Evolutionary conservation across 2,329 filamentous ascomycete species (phyloP).

Genomic region (Diplocarpon rosae): DNA sequence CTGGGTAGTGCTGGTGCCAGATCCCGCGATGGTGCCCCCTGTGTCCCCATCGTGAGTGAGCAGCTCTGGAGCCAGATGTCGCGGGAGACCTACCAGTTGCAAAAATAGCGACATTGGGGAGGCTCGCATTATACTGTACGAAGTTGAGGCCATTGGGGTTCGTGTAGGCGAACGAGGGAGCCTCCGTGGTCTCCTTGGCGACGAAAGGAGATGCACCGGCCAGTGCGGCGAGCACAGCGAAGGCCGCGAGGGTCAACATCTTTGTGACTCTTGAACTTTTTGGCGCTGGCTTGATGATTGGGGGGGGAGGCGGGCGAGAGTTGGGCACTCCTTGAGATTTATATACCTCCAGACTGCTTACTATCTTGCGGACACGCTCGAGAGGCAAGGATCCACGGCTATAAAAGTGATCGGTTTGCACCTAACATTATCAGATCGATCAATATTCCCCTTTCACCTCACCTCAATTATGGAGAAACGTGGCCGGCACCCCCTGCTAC

Average conservation of each 20-base stretch:
- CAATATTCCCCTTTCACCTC: too few relatives aligned
- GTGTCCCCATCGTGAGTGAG: constrained; percentile 12
- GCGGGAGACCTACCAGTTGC: neutral
- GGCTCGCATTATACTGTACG: neutral
- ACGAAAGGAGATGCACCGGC: neutral
- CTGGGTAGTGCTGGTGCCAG: constrained; percentile 36
- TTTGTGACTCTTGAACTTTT: too few relatives aligned
- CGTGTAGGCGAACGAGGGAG: neutral
- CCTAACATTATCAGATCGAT: too few relatives aligned
- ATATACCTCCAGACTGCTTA: too few relatives aligned
- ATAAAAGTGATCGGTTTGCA: too few relatives aligned
- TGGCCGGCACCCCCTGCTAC: too few relatives aligned
- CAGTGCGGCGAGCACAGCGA: neutral
- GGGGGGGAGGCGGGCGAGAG: too few relatives aligned
- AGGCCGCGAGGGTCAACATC: neutral
- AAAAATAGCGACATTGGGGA: neutral
- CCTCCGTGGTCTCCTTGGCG: neutral
- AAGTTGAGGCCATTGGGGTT: neutral
- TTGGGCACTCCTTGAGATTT: too few relatives aligned
- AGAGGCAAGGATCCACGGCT: too few relatives aligned
- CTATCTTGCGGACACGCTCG: too few relatives aligned
- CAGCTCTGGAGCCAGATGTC: neutral
- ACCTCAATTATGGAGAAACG: too few relatives aligned
- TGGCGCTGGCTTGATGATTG: too few relatives aligned
- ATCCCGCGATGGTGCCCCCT: constrained; percentile 48